phyloP scores from a whole-genome alignment of 768 basidiomycete species.

The Trametes elegans region DNA sequence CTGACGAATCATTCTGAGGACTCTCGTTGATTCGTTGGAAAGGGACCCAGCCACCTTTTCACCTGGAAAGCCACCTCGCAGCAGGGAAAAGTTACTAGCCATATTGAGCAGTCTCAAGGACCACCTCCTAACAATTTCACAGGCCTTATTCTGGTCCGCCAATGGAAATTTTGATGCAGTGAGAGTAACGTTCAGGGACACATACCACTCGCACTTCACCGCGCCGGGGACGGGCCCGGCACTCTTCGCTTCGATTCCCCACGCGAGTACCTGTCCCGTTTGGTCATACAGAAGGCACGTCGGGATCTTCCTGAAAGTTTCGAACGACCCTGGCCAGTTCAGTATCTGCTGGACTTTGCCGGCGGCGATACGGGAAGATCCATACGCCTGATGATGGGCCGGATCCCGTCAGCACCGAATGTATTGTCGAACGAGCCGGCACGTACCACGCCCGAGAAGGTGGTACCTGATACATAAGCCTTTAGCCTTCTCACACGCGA shows the following conservation, averaged over 20 bases:
- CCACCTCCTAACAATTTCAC: too few relatives aligned
- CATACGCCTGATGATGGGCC: conserved; percentile 60
- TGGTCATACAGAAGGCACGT: conserved; percentile 85
- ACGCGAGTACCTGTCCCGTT: conserved; percentile 68
- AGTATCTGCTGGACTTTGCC: conserved; percentile 84
- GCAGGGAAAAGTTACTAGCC: too few relatives aligned
- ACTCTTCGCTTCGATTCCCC: conserved; percentile 89
- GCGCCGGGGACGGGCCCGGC: conserved; percentile 66
- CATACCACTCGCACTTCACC: conserved; percentile 53
- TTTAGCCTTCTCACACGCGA: conserved; percentile 3
- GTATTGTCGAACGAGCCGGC: not conserved
- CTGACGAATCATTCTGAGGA: not conserved
- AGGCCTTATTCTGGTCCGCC: too few relatives aligned
- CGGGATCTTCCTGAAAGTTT: conserved; percentile 81
- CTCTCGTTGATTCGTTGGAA: too few relatives aligned
- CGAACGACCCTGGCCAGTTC: conserved; percentile 81
- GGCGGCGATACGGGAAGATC: conserved; percentile 76
- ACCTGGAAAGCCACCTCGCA: too few relatives aligned
- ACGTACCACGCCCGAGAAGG: conserved; percentile 84
- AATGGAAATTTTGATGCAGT: too few relatives aligned
- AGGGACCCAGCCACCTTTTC: too few relatives aligned
- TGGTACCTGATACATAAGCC: conserved; percentile 56
- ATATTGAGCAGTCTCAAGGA: too few relatives aligned
- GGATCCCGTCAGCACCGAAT: not conserved
- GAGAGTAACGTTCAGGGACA: not conserved